A percentile compares a stretch with the other conserved stretches of the same genome.
phyloP scores from a whole-genome alignment of 2,329 filamentous ascomycete genomes.

The Thermoascus crustaceus region DNA sequence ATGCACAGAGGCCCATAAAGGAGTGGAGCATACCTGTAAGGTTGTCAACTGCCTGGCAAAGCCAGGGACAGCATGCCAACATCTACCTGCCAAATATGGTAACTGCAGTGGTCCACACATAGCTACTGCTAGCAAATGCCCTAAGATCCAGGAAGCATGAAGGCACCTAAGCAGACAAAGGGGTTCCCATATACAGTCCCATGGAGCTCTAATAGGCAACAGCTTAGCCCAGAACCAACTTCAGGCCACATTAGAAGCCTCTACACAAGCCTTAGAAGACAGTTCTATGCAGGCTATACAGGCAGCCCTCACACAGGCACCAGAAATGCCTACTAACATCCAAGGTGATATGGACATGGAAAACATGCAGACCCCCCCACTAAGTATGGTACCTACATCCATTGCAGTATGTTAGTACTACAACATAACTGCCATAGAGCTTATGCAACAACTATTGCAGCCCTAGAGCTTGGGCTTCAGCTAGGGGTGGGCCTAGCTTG shows the following conservation, averaged over 20 bases:
- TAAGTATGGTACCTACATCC: background rate
- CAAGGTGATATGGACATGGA: background rate
- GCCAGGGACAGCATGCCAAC: no score
- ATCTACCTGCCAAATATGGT: background rate
- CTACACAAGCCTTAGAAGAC: background rate
- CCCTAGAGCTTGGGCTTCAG: background rate
- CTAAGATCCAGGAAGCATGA: background rate
- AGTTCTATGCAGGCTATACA: background rate
- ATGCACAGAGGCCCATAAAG: background rate
- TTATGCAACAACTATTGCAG: background rate
- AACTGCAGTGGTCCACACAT: background rate
- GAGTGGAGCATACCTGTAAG: no score
- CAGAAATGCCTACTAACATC: background rate
- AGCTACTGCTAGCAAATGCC: background rate
- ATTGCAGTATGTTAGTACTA: background rate
- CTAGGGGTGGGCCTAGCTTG: no score
- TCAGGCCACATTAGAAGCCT: no score
- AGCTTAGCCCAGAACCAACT: no score
- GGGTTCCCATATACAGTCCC: no score
- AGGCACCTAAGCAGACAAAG: background rate
- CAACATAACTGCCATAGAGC: conserved; percentile 1
- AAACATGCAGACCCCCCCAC: background rate
- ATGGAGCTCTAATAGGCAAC: no score
- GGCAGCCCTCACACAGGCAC: background rate
- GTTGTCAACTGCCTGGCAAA: background rate